Percentiles rank a stretch among this genome's conserved stretches.
Evolutionary conservation across 371 early-diverging fungal species (phyloP).

Genomic region (Choanephora cucurbitarum): DNA sequence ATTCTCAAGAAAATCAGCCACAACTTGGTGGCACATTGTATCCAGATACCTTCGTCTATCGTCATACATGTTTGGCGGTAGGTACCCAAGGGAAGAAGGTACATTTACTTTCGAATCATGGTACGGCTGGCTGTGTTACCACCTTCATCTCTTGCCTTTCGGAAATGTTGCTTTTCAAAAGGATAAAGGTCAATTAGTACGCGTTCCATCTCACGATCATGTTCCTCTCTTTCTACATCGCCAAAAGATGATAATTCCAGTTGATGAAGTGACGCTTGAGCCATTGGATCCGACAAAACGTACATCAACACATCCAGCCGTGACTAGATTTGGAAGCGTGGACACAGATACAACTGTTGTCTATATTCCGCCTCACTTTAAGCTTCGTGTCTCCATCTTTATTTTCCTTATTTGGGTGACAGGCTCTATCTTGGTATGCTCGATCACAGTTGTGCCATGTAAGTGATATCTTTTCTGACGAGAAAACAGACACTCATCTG

Average conservation of each 20-base stretch:
- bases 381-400: constrained; percentile 40
- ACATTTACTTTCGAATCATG: constrained; percentile 23
- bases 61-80: constrained; percentile 75
- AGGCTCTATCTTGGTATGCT: constrained; percentile 41
- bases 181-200: constrained; percentile 53
- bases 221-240: constrained; percentile 55
- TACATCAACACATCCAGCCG: constrained; percentile 44
- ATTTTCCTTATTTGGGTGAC: constrained; percentile 56
- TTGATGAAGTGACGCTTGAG: constrained; percentile 50
- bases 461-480: constrained; percentile 25
- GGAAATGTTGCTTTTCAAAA: constrained; percentile 35
- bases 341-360: constrained; percentile 51
- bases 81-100: constrained; percentile 65
- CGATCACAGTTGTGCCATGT: constrained; percentile 50
- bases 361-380: constrained; percentile 62
- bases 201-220: constrained; percentile 66
- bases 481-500: background rate
- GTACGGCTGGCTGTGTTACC: constrained; percentile 31
- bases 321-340: constrained; percentile 37
- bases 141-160: no score
- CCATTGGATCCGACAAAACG: constrained; percentile 57
- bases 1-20: constrained; percentile 45
- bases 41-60: constrained; percentile 65
- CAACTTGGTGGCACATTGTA: constrained; percentile 64
- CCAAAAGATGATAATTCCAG: constrained; percentile 66